These are phyloP conservation scores for Epichloe sibirici DNA, from an alignment of 2,329 filamentous ascomycete species.

Conservation along the genomic window DNA sequence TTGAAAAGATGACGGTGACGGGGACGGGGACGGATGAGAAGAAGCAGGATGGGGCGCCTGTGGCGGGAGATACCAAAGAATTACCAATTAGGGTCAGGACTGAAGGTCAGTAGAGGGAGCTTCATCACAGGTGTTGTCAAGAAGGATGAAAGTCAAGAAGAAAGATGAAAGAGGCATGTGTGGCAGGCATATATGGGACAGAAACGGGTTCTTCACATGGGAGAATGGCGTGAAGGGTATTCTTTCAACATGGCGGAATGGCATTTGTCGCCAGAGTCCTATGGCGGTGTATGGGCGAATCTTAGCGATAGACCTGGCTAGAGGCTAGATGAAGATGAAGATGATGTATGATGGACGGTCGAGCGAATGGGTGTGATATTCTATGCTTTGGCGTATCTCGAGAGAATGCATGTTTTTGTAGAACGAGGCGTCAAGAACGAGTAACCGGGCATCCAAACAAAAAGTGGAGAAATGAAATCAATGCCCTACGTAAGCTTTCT, in stretches of 20 bases:
- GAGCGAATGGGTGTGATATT: too few relatives aligned
- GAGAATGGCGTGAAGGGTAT: not conserved
- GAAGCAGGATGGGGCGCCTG: conserved; percentile 10
- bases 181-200: not conserved
- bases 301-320: not conserved
- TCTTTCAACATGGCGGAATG: not conserved
- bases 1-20: not conserved
- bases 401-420: too few relatives aligned
- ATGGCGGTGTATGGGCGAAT: not conserved
- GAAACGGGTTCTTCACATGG: not conserved
- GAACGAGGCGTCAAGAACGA: too few relatives aligned
- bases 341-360: too few relatives aligned
- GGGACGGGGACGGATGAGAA: not conserved
- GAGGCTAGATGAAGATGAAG: not conserved
- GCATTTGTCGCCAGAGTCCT: not conserved
- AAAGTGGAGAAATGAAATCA: too few relatives aligned
- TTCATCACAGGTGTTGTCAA: too few relatives aligned
- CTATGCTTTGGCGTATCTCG: too few relatives aligned
- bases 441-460: too few relatives aligned
- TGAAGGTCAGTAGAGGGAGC: not conserved
- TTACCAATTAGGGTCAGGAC: conserved; percentile 13
- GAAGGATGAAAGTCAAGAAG: too few relatives aligned
- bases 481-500: too few relatives aligned
- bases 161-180: not conserved
- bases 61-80: conserved; percentile 11